A percentile compares a stretch with the other conserved stretches of the same genome.
These are phyloP conservation scores for Isoetes taiwanensis DNA, from an alignment of 75 land plant species.

Conservation along the genomic window DNA sequence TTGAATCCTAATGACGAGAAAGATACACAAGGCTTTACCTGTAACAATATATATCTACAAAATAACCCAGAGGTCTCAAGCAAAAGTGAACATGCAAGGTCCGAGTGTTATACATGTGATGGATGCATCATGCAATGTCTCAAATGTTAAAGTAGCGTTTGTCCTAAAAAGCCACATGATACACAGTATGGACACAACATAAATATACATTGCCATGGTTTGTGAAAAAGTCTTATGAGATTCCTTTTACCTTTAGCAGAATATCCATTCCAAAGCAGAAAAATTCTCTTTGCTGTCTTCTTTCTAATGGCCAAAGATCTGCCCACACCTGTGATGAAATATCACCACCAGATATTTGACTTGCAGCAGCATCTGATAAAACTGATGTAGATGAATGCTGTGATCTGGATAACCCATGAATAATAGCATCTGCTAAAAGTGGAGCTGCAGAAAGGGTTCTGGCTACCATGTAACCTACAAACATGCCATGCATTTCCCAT, in stretches of 20 bases:
- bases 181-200: too few species aligned
- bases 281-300: conserved; percentile 82
- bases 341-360: conserved; percentile 16
- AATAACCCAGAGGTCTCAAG: too few species aligned
- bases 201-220: background rate
- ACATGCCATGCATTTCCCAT: too few species aligned
- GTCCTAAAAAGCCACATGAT: too few species aligned
- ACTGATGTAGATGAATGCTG: background rate
- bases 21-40: too few species aligned
- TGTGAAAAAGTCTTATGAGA: too few species aligned
- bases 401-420: conserved; percentile 6
- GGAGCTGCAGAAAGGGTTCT: conserved; percentile 76
- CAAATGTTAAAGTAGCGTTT: too few species aligned
- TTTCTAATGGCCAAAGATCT: conserved; percentile 85
- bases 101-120: too few species aligned
- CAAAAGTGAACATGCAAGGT: too few species aligned
- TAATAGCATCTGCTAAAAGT: conserved; percentile 48
- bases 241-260: conserved; percentile 49
- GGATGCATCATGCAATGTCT: too few species aligned
- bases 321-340: conserved; percentile 76
- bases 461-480: conserved; percentile 80
- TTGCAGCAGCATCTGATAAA: background rate
- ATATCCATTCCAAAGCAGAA: conserved; percentile 99
- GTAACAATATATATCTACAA: too few species aligned
- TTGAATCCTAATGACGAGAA: too few species aligned